phyloP scores from a whole-genome alignment of 768 basidiomycete species.

The Astraeus odoratus region DNA sequence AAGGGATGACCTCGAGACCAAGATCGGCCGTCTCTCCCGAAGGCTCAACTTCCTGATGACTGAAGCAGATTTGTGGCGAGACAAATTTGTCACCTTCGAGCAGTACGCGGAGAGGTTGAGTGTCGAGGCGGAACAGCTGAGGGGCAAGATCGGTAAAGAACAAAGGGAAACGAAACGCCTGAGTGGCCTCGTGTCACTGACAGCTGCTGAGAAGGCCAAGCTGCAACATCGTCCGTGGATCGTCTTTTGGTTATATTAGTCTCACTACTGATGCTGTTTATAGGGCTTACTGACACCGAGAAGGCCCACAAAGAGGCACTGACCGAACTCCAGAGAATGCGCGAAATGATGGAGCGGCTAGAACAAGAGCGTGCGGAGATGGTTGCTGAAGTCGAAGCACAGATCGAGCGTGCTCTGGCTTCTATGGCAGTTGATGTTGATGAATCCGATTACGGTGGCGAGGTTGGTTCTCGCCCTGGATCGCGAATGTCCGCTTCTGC shows the following conservation, averaged over 20 bases:
- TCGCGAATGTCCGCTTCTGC: slow-evolving; percentile 62
- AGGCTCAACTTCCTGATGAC: slow-evolving; percentile 90
- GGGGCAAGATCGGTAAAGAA: slow-evolving; percentile 86
- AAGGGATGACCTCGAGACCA: slow-evolving; percentile 88
- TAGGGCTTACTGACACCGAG: slow-evolving; percentile 82
- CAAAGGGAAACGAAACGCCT: slow-evolving; percentile 83
- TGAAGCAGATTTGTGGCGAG: slow-evolving; percentile 83
- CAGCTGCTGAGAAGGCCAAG: slow-evolving; percentile 71
- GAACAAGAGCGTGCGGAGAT: slow-evolving; percentile 81
- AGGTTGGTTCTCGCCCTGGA: slow-evolving; percentile 53
- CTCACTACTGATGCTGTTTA: slow-evolving; percentile 6
- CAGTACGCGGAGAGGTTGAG: slow-evolving; percentile 90
- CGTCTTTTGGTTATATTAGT: not conserved
- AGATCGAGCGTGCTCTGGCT: slow-evolving; percentile 80
- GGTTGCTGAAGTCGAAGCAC: slow-evolving; percentile 90
- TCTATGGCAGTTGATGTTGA: slow-evolving; percentile 75
- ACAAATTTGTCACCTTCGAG: slow-evolving; percentile 92
- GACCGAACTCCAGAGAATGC: slow-evolving; percentile 79
- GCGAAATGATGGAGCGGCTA: slow-evolving; percentile 79
- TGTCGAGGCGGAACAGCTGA: slow-evolving; percentile 76
- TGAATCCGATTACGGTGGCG: slow-evolving; percentile 62
- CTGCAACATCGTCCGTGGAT: slow-evolving; percentile 64
- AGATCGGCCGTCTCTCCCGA: slow-evolving; percentile 81
- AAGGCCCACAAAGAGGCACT: slow-evolving; percentile 71
- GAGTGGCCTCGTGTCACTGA: slow-evolving; percentile 70